Percentiles rank a stretch among this genome's conserved stretches.
Conservation (phyloP, 1,139 yeast genomes). For the Taphrina deformans region DNA sequence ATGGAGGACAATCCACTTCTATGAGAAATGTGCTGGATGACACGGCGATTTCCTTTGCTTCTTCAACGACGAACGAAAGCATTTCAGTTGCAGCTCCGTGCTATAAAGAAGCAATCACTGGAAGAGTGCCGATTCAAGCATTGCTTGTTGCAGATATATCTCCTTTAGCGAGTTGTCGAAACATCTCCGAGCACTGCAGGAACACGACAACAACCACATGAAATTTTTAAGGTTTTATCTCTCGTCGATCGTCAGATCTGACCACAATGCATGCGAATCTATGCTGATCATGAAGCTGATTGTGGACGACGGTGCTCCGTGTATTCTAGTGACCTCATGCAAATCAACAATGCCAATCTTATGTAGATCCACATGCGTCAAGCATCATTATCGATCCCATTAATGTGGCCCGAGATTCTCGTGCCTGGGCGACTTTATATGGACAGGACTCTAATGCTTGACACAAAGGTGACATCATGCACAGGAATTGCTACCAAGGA, state of each 20-base stretch:
- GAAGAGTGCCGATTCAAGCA: neutral
- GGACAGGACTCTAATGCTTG: too few species aligned
- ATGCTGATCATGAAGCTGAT: neutral
- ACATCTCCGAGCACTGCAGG: neutral
- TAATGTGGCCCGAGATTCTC: neutral
- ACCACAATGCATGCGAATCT: neutral
- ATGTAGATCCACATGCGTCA: neutral
- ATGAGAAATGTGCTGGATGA: neutral
- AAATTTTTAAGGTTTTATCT: neutral
- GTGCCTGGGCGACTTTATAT: too few species aligned
- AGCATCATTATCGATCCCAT: neutral
- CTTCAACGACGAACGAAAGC: neutral
- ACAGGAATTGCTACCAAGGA: too few species aligned
- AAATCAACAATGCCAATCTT: neutral
- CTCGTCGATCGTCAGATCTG: neutral
- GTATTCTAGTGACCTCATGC: neutral
- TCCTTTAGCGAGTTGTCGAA: neutral
- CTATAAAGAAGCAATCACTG: neutral
- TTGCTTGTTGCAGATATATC: neutral
- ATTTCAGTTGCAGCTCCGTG: slow-evolving; percentile 2
- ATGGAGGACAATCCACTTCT: neutral
- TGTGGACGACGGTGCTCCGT: neutral
- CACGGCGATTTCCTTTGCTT: neutral
- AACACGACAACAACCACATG: neutral
- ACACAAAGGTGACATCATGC: too few species aligned